Conservation (phyloP, 805 yeast species). For the Candida vartiovaarae region DNA sequence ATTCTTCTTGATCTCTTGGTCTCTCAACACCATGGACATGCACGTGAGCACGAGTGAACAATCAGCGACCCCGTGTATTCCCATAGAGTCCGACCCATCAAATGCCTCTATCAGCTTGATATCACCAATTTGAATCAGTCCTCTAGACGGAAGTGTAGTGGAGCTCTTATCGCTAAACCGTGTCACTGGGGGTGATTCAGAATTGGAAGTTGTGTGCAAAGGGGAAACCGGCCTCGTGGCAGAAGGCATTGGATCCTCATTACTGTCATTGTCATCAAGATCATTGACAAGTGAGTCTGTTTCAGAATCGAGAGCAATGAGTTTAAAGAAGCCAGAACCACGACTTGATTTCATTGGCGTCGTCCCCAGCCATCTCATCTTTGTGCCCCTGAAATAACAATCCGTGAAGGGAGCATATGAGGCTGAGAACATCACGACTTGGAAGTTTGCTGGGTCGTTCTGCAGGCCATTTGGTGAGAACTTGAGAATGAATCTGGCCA, state of each 20-base stretch:
- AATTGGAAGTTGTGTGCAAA: not conserved
- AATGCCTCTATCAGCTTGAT: constrained; percentile 18
- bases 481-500: constrained; percentile 25
- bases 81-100: constrained; percentile 5
- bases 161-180: constrained; percentile 15
- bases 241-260: constrained; percentile 5
- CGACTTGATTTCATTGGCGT: constrained; percentile 29
- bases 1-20: constrained; percentile 18
- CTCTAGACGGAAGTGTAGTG: constrained; percentile 9
- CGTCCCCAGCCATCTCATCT: constrained; percentile 34
- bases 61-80: constrained; percentile 13
- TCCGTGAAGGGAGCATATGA: constrained; percentile 28
- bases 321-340: constrained; percentile 29
- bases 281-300: not conserved
- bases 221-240: not conserved
- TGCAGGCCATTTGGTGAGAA: constrained; percentile 21
- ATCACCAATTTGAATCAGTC: constrained; percentile 16
- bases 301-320: constrained; percentile 27
- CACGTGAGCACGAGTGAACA: constrained; percentile 16
- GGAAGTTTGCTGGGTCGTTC: constrained; percentile 15
- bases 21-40: constrained; percentile 21
- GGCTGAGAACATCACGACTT: constrained; percentile 25
- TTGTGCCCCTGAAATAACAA: constrained; percentile 23
- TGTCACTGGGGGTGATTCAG: constrained; percentile 18
- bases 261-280: constrained; percentile 10